Percentiles rank a stretch among this genome's conserved stretches.
Evolutionary conservation across 139 green algal species (phyloP).

Genomic region (Edaphochlamys debaryana): DNA sequence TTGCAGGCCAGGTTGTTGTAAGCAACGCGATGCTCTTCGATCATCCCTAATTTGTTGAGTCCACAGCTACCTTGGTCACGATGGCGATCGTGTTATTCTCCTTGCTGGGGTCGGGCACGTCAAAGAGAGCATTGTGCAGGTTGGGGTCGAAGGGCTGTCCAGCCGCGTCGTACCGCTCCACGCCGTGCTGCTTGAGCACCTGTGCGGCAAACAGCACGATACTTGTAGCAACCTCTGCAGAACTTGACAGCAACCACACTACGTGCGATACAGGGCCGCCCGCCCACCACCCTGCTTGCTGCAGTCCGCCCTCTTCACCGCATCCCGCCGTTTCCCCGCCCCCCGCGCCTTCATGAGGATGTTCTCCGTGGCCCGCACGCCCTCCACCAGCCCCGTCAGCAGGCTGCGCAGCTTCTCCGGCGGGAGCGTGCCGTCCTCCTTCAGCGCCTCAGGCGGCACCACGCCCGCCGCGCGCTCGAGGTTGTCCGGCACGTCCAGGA

Average conservation of each 20-base stretch:
- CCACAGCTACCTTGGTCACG: constrained; percentile 87
- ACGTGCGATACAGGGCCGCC: too few species aligned
- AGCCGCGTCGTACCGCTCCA: constrained; percentile 79
- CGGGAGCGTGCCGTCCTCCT: constrained; percentile 22
- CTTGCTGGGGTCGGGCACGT: constrained; percentile 83
- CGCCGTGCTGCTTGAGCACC: constrained; percentile 81
- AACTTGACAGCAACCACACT: too few species aligned
- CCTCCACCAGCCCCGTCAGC: constrained; percentile 81
- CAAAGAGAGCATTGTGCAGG: constrained; percentile 91
- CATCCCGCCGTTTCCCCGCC: too few species aligned
- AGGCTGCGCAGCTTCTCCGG: constrained; percentile 46
- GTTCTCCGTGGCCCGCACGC: constrained; percentile 88
- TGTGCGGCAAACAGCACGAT: too few species aligned
- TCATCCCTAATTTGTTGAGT: too few species aligned
- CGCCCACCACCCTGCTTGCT: too few species aligned
- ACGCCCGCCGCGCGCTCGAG: constrained; percentile 81
- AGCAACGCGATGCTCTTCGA: too few species aligned
- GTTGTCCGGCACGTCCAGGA: constrained; percentile 97
- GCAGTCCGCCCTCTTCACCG: too few species aligned
- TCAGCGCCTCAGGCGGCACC: constrained; percentile 68
- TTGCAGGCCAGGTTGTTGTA: too few species aligned
- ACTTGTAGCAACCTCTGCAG: too few species aligned
- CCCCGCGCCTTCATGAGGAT: constrained; percentile 80
- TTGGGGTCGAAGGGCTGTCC: constrained; percentile 95
- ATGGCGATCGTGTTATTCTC: constrained; percentile 80